Evolutionary conservation across 2,329 filamentous ascomycete species (phyloP).

Genomic region (Macroventuria anomochaeta): DNA sequence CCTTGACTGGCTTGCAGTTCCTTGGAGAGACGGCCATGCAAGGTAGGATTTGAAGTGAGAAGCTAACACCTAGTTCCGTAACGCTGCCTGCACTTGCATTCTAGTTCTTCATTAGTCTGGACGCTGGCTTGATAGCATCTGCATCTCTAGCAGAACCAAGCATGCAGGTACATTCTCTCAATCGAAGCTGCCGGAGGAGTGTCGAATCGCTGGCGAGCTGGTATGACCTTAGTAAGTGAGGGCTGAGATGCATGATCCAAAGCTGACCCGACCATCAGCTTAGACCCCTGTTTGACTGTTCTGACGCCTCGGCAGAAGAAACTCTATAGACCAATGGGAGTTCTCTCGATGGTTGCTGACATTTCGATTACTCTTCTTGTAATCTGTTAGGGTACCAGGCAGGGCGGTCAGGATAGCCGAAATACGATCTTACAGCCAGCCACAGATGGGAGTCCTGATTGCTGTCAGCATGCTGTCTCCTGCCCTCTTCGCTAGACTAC

Average conservation of each 20-base stretch:
- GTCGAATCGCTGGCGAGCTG: background rate
- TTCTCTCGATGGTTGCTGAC: slow-evolving; percentile 1
- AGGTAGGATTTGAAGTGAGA: background rate
- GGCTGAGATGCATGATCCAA: slow-evolving; percentile 6
- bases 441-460: background rate
- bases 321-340: background rate
- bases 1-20: background rate
- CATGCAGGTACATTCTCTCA: slow-evolving; percentile 4
- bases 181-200: background rate
- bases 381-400: background rate
- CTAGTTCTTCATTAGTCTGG: background rate
- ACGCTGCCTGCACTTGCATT: background rate
- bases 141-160: background rate
- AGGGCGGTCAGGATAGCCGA: background rate
- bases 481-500: background rate
- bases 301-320: background rate
- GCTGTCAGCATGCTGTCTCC: background rate
- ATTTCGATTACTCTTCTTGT: background rate
- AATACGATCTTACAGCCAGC: slow-evolving; percentile 11
- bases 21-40: background rate
- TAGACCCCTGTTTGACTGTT: background rate
- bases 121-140: background rate
- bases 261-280: slow-evolving; percentile 15
- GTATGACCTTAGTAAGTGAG: background rate
- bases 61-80: background rate